Evolutionary conservation across 495 filamentous ascomycete species (phyloP).

Genomic region (Penicillium tannophilum): DNA sequence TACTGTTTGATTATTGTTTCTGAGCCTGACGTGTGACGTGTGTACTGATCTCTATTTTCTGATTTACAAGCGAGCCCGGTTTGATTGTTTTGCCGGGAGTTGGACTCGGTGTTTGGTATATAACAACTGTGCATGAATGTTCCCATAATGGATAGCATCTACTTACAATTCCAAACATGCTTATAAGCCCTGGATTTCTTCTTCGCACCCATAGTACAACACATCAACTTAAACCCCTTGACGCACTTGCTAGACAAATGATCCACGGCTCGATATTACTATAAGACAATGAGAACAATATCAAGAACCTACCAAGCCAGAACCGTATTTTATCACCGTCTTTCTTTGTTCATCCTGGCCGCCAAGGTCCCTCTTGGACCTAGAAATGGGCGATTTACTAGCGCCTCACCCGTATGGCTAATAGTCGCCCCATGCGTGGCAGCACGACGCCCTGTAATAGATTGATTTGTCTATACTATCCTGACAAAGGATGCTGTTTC

Average conservation of each 20-base stretch:
- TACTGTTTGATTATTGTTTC: slow-evolving; percentile 27
- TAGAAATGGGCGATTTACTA: neutral
- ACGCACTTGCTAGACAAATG: neutral
- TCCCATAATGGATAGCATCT: slow-evolving; percentile 8
- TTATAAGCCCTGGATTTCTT: too few relatives aligned
- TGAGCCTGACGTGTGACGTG: slow-evolving; percentile 36
- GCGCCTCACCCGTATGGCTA: neutral
- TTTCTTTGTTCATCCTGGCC: neutral
- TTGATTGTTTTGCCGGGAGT: slow-evolving; percentile 19
- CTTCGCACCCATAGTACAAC: too few relatives aligned
- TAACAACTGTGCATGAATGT: slow-evolving; percentile 24
- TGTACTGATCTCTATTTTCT: slow-evolving; percentile 29
- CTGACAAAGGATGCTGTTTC: neutral
- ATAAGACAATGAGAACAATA: neutral
- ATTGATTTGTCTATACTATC: neutral
- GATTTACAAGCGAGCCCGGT: slow-evolving; percentile 19
- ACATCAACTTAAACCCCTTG: neutral
- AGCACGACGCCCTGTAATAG: neutral
- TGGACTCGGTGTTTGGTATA: slow-evolving; percentile 28
- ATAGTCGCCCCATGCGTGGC: neutral
- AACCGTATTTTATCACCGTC: neutral
- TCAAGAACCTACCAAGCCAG: neutral
- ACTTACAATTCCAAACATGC: neutral
- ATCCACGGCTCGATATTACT: neutral
- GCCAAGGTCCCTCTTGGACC: neutral